Base-by-base conservation (phyloP, 805 yeast species). In the Cyberlindnera maritima region DNA sequence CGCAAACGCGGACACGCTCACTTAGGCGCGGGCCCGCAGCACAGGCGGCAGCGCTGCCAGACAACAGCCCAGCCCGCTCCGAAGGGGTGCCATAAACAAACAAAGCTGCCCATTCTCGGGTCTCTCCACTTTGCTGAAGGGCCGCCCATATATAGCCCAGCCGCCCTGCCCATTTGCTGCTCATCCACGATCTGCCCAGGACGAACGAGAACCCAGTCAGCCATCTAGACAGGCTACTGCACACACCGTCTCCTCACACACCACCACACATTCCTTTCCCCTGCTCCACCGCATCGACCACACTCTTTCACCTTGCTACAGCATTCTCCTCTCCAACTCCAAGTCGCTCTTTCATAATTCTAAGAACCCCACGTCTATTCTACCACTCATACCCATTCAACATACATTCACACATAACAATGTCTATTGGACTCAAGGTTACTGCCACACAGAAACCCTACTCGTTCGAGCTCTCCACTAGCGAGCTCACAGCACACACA, bases 401-500 rank as follows among this genome's bases (percentile, higher is more conserved):
- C 41, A 29, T 10, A 18, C 15, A 44, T 19, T 20, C 15, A 38
- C 17, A 4, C 10, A 21, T 19, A 18, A 40, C 19, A 23, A 53
- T 59, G 57, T 45, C 59, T 4, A 39, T 61, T 39, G 73, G 72
- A n/a, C 59, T 70, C 25, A 61, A 54, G 31, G 69, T 68, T 35
- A 63, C 70, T 2, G 72, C 75, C 39, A 63, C 66, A 48, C 82
- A 78, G 57, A 67, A 66, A 41, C 71, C 74, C 43, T 82, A 82
- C 56, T 77, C 85, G 5, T 63, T 67, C 26, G 69, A 69, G 43
- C 63, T 81, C 31, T 77, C 81, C 48, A 63, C 73, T 33, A 56
- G 71, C 6, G 88, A 82, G 59, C 56, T 79, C 20, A 51, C 65
- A 17, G 61, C 70, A 9, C 88, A 82, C 54, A 64, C 70, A 23